Conservation (phyloP, 768 basidiomycete genomes). For the Lanmaoa pseudosensibilis region DNA sequence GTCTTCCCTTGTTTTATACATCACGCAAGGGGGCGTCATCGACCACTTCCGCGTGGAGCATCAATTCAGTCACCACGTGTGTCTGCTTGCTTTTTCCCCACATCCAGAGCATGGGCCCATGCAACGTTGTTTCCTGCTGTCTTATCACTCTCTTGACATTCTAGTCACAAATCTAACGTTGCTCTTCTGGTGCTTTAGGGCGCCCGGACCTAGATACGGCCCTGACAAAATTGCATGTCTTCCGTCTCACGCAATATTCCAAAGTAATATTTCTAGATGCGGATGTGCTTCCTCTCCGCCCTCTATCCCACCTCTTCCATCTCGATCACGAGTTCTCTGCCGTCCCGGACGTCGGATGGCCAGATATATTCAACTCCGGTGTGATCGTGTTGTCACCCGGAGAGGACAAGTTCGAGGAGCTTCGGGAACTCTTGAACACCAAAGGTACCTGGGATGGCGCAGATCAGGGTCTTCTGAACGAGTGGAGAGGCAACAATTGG, state of each 20-base stretch:
- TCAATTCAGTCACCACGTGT: conserved; percentile 10
- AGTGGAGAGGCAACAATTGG: conserved; percentile 89
- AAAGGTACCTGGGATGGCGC: conserved; percentile 96
- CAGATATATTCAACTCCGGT: conserved; percentile 98
- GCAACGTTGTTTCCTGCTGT: conserved; percentile 22
- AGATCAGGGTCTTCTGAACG: conserved; percentile 97
- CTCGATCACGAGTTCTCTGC: conserved; percentile 85
- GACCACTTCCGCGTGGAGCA: conserved; percentile 6
- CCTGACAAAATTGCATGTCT: conserved; percentile 94
- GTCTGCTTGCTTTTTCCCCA: conserved; percentile 2
- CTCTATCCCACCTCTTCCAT: conserved; percentile 90
- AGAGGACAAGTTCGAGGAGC: conserved; percentile 76
- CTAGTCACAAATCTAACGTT: conserved; percentile 11
- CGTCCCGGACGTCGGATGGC: conserved; percentile 97
- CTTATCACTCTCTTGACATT: conserved; percentile 10
- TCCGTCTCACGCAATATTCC: conserved; percentile 83
- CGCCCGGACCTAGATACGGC: conserved; percentile 91
- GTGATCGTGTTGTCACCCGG: conserved; percentile 85
- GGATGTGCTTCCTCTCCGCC: conserved; percentile 84
- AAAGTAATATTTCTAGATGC: conserved; percentile 93
- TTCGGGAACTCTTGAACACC: conserved; percentile 66
- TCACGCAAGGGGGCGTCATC: conserved; percentile 2
- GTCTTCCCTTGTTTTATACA: conserved; percentile 6
- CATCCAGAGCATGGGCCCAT: conserved; percentile 8
- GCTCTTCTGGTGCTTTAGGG: conserved; percentile 48